Evolutionary conservation across 257 asterid species (phyloP).

Genomic region (Solanum paucissectum): DNA sequence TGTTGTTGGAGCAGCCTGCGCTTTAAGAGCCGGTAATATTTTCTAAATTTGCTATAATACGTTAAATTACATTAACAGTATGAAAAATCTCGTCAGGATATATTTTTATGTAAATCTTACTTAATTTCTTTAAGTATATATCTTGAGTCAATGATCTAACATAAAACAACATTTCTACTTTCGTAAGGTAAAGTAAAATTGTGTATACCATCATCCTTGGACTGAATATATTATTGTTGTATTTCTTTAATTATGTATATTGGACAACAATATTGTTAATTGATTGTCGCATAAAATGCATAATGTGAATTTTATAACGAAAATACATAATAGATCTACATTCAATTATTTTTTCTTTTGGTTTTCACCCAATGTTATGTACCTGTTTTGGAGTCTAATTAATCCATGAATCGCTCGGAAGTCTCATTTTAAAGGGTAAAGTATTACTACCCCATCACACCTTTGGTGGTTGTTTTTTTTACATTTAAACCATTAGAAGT

Average conservation of each 20-base stretch:
- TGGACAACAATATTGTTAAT: neutral
- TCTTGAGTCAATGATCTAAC: neutral
- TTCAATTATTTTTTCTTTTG: neutral
- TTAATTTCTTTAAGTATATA: too few relatives aligned
- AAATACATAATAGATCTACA: neutral
- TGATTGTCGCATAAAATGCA: neutral
- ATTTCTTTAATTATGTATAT: neutral
- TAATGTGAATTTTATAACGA: neutral
- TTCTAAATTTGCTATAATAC: neutral
- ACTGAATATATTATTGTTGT: neutral
- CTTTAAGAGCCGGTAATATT: slow-evolving; percentile 31
- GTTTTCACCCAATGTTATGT: neutral
- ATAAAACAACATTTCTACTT: neutral
- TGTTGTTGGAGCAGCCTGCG: slow-evolving; percentile 40
- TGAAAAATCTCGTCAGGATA: neutral
- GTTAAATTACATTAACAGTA: neutral
- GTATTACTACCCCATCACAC: neutral
- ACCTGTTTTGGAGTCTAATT: too few relatives aligned
- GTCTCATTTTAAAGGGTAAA: neutral
- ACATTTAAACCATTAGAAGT: neutral
- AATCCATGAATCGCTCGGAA: neutral
- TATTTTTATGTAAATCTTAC: neutral
- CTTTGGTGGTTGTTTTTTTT: neutral
- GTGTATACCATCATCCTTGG: neutral
- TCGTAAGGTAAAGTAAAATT: neutral